Conservation (phyloP, 768 basidiomycete genomes). For the Kondoa subrosea region DNA sequence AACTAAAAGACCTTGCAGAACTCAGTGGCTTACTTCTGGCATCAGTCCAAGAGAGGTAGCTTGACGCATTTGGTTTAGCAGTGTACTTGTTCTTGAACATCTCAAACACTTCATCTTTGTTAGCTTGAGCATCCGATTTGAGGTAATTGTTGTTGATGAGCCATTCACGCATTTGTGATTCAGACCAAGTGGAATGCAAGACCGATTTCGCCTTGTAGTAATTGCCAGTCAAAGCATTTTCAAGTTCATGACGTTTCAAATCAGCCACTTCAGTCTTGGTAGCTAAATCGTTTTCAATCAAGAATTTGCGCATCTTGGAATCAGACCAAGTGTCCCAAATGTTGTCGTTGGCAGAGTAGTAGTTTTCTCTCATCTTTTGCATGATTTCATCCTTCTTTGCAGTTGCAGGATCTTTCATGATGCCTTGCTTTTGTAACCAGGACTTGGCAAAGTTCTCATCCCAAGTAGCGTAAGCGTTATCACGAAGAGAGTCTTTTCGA, state of each 20-base stretch:
- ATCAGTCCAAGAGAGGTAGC: constrained; percentile 81
- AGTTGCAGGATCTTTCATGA: constrained; percentile 40
- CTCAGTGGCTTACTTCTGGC: constrained; percentile 38
- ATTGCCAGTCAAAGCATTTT: constrained; percentile 56
- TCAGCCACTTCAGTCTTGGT: constrained; percentile 11
- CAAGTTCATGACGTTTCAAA: constrained; percentile 53
- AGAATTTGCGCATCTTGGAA: constrained; percentile 23
- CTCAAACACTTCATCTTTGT: constrained; percentile 44
- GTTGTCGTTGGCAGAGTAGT: constrained; percentile 13
- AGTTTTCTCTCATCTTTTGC: constrained; percentile 10
- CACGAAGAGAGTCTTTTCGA: constrained; percentile 28
- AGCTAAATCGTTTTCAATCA: constrained; percentile 24
- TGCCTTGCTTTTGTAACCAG: constrained; percentile 60
- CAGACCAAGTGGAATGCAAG: constrained; percentile 53
- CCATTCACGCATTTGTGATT: constrained; percentile 55
- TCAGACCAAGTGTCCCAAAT: constrained; percentile 28
- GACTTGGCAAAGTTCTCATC: constrained; percentile 54
- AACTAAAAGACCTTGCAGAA: not conserved
- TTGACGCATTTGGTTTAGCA: constrained; percentile 36
- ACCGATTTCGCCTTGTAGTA: constrained; percentile 47
- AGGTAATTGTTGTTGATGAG: constrained; percentile 57
- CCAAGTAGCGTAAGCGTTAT: constrained; percentile 42
- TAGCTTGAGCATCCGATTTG: constrained; percentile 43
- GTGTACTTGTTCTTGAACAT: constrained; percentile 53
- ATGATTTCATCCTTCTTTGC: constrained; percentile 18